Evolutionary conservation across 2,329 filamentous ascomycete genomes (phyloP).

Genomic region (Talaromyces verruculosus): DNA sequence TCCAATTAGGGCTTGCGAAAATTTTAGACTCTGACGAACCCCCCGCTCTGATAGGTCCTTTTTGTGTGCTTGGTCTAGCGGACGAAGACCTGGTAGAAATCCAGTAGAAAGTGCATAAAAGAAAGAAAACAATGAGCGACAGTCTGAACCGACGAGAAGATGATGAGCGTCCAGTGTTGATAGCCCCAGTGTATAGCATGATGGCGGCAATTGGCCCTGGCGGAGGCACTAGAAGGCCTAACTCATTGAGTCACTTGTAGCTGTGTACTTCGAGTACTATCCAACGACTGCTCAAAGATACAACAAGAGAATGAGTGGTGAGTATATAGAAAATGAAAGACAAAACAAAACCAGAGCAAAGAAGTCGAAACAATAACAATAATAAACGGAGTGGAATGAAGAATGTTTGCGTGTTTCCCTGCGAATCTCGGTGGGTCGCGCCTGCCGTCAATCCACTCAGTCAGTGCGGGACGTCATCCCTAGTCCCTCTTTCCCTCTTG

Average conservation of each 20-base stretch:
- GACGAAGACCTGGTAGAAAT: not conserved
- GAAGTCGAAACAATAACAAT: not conserved
- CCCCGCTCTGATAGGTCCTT: not conserved
- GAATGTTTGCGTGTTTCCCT: conserved; percentile 12
- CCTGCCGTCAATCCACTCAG: not conserved
- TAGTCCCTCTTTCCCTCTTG: not conserved
- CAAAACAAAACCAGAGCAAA: not conserved
- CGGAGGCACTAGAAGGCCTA: conserved; percentile 4
- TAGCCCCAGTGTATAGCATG: conserved; percentile 5
- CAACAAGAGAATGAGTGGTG: not conserved
- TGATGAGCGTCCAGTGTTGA: conserved; percentile 6
- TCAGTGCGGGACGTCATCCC: not conserved
- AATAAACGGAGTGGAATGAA: not conserved
- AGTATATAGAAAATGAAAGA: not conserved
- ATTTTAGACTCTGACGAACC: not conserved
- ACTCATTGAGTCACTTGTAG: conserved; percentile 1
- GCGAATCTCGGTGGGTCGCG: conserved; percentile 10
- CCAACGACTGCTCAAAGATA: not conserved
- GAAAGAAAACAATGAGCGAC: conserved; percentile 6
- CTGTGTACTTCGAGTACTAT: not conserved
- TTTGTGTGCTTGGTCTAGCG: not conserved
- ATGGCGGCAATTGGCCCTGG: conserved; percentile 3
- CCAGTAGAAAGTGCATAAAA: conserved; percentile 19
- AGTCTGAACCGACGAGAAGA: conserved; percentile 11
- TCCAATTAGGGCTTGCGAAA: conserved; percentile 6